Percentiles rank a stretch among this genome's conserved stretches.
These are phyloP conservation scores for Penicillium angulare DNA, from an alignment of 495 filamentous ascomycete species.

Conservation along the genomic window DNA sequence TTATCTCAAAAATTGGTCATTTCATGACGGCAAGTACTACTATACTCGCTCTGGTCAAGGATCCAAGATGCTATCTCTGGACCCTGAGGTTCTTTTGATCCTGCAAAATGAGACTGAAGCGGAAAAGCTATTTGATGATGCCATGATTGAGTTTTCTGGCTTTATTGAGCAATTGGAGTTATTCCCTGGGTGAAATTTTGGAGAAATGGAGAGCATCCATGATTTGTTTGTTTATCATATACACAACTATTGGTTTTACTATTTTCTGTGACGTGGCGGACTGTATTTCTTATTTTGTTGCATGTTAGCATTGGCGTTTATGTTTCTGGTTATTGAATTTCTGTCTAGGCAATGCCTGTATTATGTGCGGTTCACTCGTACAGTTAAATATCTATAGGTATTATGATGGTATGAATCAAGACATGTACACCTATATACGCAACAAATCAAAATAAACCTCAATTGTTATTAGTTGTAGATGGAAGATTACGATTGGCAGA, in stretches of 20 bases:
- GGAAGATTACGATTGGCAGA: too few species aligned
- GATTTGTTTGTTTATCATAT: neutral
- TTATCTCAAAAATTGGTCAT: slow-evolving; percentile 39
- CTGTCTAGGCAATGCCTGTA: too few species aligned
- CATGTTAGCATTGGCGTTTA: slow-evolving; percentile 19
- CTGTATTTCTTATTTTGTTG: neutral
- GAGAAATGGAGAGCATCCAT: neutral
- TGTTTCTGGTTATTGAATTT: too few species aligned
- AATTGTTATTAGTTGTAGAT: too few species aligned
- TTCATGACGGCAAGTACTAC: slow-evolving; percentile 39
- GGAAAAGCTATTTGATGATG: slow-evolving; percentile 16
- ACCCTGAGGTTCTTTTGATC: slow-evolving; percentile 18
- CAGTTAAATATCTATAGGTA: too few species aligned
- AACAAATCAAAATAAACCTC: too few species aligned
- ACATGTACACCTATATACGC: too few species aligned
- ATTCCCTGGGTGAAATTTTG: slow-evolving; percentile 7
- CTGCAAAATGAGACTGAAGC: slow-evolving; percentile 21
- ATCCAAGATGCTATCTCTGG: slow-evolving; percentile 32
- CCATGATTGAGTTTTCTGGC: slow-evolving; percentile 18
- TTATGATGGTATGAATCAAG: too few species aligned
- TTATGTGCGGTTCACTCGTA: too few species aligned
- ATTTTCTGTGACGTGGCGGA: too few species aligned
- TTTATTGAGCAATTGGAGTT: slow-evolving; percentile 20
- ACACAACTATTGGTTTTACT: too few species aligned
- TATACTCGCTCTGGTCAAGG: slow-evolving; percentile 38